Base-by-base conservation (phyloP, 495 filamentous ascomycete genomes). In the Darksidea phi region DNA sequence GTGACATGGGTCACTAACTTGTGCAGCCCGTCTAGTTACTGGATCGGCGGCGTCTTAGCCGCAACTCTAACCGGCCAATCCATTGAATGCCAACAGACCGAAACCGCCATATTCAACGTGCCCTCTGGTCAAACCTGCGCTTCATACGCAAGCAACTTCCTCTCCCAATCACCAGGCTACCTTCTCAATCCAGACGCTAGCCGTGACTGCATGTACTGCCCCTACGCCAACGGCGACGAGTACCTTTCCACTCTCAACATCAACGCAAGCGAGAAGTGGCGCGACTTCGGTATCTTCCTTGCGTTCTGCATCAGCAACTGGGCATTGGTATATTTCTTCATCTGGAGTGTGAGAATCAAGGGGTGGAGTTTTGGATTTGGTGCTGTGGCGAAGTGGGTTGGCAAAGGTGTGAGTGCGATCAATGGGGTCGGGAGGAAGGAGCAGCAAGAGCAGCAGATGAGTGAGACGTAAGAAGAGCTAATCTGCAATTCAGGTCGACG, bases 271-370 rank as follows among this genome's bases (percentile, higher is more conserved):
- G 78, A 87, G 28, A 87, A 88, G 76, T 90, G 88, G 88, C 70
- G 80, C 45, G 81, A 90, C 69, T 88, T 91, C 67, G 90, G 88
- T 1, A 87, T 93, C 55, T 91, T 91, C 77, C 52, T 89, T 34
- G 83, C 80, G 1, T 92, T 91, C 73, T 86, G 86, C 26, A 78
- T 91, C 20, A 84, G 82, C 53, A 93, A 93, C 67, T 93, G 86
- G 85, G 69, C 76, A 38, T 77, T 93, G 46, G 86, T 95, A 0
- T 93, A 91, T 72, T 92, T 95, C 77, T 90, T 95, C 61, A 82
- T 93, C 53, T 94, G 88, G 71, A 87, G 86, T 1, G 83, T 90
- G 3, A 78, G 88, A 17, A 82, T 94, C 47, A 80, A 80, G 60
- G 81, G 86, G 6, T 90, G 86, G 88, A 81, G 75, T 10, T 91